These are phyloP conservation scores for Botrytis cinerea DNA, from an alignment of 2,329 filamentous ascomycete species.

Conservation along the genomic window DNA sequence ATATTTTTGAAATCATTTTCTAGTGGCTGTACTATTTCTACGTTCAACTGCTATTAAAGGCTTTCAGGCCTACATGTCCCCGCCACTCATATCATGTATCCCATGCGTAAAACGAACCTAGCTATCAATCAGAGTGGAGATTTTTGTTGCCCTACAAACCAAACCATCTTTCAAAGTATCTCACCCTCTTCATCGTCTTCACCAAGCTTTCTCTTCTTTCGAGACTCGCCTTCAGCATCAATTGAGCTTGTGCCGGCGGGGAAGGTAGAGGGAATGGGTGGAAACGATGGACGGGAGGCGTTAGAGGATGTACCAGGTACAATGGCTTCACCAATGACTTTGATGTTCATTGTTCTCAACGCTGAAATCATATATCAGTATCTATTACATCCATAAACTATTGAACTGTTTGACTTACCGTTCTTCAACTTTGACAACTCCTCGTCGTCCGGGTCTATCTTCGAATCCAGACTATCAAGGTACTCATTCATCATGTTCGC, in stretches of 20 bases:
- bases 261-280: too few relatives aligned
- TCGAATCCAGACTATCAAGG: too few relatives aligned
- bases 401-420: too few relatives aligned
- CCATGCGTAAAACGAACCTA: not conserved
- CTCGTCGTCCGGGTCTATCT: too few relatives aligned
- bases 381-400: too few relatives aligned
- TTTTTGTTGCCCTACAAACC: not conserved
- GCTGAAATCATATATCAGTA: too few relatives aligned
- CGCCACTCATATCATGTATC: not conserved
- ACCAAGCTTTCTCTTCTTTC: not conserved
- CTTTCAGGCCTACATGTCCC: not conserved
- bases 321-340: too few relatives aligned
- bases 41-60: not conserved
- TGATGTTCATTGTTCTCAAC: too few relatives aligned
- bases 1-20: not conserved
- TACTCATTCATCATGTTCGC: too few relatives aligned
- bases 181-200: not conserved
- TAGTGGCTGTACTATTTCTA: not conserved
- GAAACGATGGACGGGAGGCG: too few relatives aligned
- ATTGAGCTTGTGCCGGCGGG: not conserved
- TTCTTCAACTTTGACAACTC: too few relatives aligned
- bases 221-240: fast-evolving
- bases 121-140: not conserved
- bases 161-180: not conserved
- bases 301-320: too few relatives aligned